These are phyloP conservation scores for Ogataea hybrid DNA, from an alignment of 1,139 yeast genomes.

Conservation along the genomic window DNA sequence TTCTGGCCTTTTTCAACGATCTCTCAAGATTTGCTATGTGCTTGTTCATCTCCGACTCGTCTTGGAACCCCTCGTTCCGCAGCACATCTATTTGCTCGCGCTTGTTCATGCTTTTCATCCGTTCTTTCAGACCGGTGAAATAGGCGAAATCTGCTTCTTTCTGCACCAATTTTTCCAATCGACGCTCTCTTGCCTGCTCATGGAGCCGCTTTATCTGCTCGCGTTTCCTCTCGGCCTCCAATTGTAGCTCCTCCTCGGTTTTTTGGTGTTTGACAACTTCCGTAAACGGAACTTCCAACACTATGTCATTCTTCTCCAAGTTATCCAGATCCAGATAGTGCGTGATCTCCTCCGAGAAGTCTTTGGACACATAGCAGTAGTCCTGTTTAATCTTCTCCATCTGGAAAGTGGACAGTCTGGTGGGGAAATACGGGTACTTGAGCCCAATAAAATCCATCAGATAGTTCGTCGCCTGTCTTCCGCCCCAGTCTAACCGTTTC, in stretches of 20 bases:
- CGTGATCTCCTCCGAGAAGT: constrained; percentile 65
- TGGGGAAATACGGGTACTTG: constrained; percentile 91
- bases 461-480: constrained; percentile 66
- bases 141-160: constrained; percentile 81
- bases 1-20: constrained; percentile 64
- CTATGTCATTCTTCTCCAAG: constrained; percentile 66
- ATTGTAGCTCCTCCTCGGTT: constrained; percentile 76
- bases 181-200: constrained; percentile 85
- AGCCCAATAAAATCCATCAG: constrained; percentile 63
- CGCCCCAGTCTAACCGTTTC: constrained; percentile 92
- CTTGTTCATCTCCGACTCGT: constrained; percentile 66
- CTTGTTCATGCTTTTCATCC: constrained; percentile 46
- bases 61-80: constrained; percentile 76
- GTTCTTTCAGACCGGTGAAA: constrained; percentile 56
- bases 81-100: constrained; percentile 49
- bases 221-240: constrained; percentile 74
- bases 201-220: constrained; percentile 89
- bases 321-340: constrained; percentile 57
- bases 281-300: constrained; percentile 79
- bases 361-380: constrained; percentile 71
- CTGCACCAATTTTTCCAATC: constrained; percentile 75
- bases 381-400: constrained; percentile 67
- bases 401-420: constrained; percentile 63
- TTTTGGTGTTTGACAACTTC: constrained; percentile 66
- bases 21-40: constrained; percentile 66